Conservation (phyloP, 192 early-diverging fungal genomes). For the Linnemannia schmuckeri region DNA sequence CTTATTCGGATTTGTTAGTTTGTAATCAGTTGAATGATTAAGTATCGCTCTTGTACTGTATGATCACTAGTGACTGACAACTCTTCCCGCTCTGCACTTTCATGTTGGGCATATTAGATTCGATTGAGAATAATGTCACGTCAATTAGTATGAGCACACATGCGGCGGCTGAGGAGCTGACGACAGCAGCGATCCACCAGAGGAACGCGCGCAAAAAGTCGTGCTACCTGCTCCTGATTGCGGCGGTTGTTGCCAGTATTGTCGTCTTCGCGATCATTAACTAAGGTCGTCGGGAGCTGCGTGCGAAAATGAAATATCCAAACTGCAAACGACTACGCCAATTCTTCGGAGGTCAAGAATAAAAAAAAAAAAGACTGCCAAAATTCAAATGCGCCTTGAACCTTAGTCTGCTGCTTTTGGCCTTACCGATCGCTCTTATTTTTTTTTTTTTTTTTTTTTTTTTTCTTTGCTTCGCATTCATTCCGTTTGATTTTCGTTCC, state of each 20-base stretch:
- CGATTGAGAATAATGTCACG: slow-evolving; percentile 95
- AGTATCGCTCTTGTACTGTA: neutral
- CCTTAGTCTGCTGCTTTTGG: neutral
- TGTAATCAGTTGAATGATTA: neutral
- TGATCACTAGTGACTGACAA: neutral
- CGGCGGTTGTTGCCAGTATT: slow-evolving; percentile 69
- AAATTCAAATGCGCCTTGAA: neutral
- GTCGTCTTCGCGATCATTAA: slow-evolving; percentile 51
- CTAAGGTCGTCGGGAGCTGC: neutral
- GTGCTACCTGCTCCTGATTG: slow-evolving; percentile 87
- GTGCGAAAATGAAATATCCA: neutral
- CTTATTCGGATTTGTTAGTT: neutral
- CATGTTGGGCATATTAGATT: slow-evolving; percentile 70
- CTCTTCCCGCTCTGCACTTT: no score
- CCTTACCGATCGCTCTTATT: neutral
- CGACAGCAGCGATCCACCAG: slow-evolving; percentile 84
- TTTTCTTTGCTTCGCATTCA: neutral
- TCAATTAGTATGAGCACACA: slow-evolving; percentile 83
- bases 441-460: neutral
- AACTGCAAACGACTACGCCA: neutral
- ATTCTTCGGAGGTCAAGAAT: neutral
- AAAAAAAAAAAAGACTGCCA: slow-evolving; percentile 1
- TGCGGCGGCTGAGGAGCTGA: slow-evolving; percentile 85
- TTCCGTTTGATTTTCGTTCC: neutral
- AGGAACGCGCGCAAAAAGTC: slow-evolving; percentile 80